Percentiles rank a stretch among this genome's conserved stretches.
phyloP scores from a whole-genome alignment of 805 yeast species.

The Starmerella bombicola region DNA sequence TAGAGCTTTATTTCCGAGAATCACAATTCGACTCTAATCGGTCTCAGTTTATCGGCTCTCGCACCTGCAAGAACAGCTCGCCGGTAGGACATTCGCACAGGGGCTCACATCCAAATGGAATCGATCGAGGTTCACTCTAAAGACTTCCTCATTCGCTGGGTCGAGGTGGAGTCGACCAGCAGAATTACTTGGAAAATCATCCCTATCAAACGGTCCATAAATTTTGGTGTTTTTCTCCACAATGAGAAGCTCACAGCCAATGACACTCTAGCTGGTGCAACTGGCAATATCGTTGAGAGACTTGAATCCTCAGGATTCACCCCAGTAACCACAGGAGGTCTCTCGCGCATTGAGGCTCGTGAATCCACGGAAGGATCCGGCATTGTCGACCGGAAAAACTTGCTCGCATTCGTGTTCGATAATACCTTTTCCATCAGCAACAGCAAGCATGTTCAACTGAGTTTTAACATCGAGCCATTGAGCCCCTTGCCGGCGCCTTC shows the following conservation, averaged over 20 bases:
- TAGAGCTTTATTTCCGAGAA: too few relatives aligned
- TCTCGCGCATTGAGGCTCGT: constrained; percentile 47
- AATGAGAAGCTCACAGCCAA: constrained; percentile 15
- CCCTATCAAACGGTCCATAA: constrained; percentile 57
- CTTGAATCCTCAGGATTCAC: constrained; percentile 43
- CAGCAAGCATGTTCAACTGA: constrained; percentile 67
- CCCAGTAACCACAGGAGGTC: constrained; percentile 35
- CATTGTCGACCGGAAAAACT: constrained; percentile 40
- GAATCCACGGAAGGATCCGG: constrained; percentile 56
- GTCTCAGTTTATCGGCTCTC: too few relatives aligned
- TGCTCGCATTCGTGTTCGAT: constrained; percentile 81
- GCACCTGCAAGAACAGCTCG: too few relatives aligned
- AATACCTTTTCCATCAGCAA: constrained; percentile 80
- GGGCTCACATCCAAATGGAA: constrained; percentile 52
- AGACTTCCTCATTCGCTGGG: constrained; percentile 85
- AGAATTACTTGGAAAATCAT: constrained; percentile 66
- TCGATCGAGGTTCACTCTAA: constrained; percentile 81
- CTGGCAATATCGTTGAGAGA: constrained; percentile 33
- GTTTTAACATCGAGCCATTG: constrained; percentile 10
- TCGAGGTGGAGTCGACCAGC: constrained; percentile 56
- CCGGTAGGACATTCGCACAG: too few relatives aligned
- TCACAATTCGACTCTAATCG: too few relatives aligned
- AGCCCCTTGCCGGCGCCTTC: background rate
- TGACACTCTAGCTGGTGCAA: constrained; percentile 21
- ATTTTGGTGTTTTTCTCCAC: constrained; percentile 26